These are phyloP conservation scores for Mycena rosella DNA, from an alignment of 768 basidiomycete genomes.

Conservation along the genomic window DNA sequence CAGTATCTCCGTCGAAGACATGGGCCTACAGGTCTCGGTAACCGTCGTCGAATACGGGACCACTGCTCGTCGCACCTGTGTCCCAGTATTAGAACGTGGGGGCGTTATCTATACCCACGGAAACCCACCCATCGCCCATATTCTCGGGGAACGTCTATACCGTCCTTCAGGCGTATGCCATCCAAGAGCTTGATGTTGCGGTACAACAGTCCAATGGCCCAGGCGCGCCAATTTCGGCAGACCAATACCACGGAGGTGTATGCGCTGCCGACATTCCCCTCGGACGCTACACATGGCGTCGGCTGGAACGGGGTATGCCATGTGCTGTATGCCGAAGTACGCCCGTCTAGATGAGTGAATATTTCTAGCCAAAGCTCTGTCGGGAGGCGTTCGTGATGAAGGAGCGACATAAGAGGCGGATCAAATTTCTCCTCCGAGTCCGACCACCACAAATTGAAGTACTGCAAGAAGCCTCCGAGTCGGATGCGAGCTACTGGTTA, in stretches of 20 bases:
- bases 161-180: constrained; percentile 36
- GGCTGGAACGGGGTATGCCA: constrained; percentile 64
- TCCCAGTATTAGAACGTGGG: constrained; percentile 11
- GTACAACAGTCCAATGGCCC: constrained; percentile 63
- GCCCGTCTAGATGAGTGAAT: constrained; percentile 48
- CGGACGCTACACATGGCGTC: constrained; percentile 40
- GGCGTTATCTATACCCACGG: constrained; percentile 2
- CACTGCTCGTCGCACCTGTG: constrained; percentile 66
- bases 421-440: too few species aligned
- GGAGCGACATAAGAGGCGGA: constrained; percentile 29
- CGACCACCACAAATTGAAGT: too few species aligned
- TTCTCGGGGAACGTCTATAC: constrained; percentile 48
- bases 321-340: constrained; percentile 36
- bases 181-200: constrained; percentile 62
- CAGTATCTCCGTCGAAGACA: constrained; percentile 61
- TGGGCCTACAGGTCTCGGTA: constrained; percentile 48
- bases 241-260: constrained; percentile 61
- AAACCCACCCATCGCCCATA: constrained; percentile 47
- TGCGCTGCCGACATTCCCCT: constrained; percentile 48
- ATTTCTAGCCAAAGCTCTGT: constrained; percentile 69
- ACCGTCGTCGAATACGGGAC: constrained; percentile 70
- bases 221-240: constrained; percentile 67
- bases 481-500: too few species aligned
- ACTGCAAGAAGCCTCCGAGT: too few species aligned
- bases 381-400: constrained; percentile 52